Percentiles rank a stretch among this genome's conserved stretches.
Evolutionary conservation across 2,329 filamentous ascomycete genomes (phyloP).

Genomic region (Arthroderma uncinatum): DNA sequence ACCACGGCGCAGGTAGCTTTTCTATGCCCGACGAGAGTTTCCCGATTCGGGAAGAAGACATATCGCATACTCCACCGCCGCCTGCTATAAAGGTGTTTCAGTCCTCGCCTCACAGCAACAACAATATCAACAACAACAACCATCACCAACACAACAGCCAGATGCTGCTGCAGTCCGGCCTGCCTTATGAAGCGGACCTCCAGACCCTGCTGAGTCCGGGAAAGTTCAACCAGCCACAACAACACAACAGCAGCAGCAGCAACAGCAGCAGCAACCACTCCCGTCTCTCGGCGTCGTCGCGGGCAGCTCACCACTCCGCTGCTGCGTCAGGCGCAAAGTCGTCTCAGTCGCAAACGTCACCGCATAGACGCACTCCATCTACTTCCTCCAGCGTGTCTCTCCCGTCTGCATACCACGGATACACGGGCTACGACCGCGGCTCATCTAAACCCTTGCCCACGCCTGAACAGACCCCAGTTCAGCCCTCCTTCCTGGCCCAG

Average conservation of each 20-base stretch:
- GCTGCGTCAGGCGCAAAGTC: neutral
- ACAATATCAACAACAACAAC: constrained; percentile 10
- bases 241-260: too few species aligned
- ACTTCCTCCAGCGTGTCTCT: constrained; percentile 32
- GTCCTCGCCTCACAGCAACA: constrained; percentile 19
- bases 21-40: constrained; percentile 14
- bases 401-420: constrained; percentile 29
- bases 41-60: constrained; percentile 18
- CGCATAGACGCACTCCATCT: constrained; percentile 31
- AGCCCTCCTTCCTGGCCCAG: constrained; percentile 39
- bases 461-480: constrained; percentile 44
- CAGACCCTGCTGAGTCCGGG: constrained; percentile 10
- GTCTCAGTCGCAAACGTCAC: neutral
- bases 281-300: neutral
- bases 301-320: neutral
- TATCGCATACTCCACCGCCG: constrained; percentile 22
- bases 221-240: constrained; percentile 12
- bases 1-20: constrained; percentile 8
- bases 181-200: constrained; percentile 8
- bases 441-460: constrained; percentile 43
- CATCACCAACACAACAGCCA: constrained; percentile 17
- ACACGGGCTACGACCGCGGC: constrained; percentile 36
- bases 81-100: constrained; percentile 19
- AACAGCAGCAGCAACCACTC: neutral
- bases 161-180: constrained; percentile 29